phyloP scores from a whole-genome alignment of 495 filamentous ascomycete genomes.

The Penicillium simplicissimum region DNA sequence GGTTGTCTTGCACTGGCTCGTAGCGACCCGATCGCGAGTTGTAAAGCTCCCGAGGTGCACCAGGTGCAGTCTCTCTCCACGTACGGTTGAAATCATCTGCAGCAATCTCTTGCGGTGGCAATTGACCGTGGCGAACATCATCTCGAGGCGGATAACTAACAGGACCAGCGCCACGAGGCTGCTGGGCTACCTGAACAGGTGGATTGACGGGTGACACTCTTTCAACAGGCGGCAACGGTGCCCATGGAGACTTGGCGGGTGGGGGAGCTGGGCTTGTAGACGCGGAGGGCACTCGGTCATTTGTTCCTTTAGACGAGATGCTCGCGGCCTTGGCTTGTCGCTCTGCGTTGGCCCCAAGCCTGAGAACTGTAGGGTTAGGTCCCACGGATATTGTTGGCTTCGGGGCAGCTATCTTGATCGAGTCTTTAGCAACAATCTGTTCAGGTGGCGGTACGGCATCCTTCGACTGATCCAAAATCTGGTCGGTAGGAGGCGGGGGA shows the following conservation, averaged over 20 bases:
- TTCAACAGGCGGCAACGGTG: conserved; percentile 78
- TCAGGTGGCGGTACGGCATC: conserved; percentile 25
- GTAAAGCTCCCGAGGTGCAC: conserved; percentile 73
- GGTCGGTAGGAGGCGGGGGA: conserved; percentile 24
- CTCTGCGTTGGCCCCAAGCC: conserved; percentile 52
- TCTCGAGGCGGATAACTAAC: conserved; percentile 35
- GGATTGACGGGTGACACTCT: conserved; percentile 67
- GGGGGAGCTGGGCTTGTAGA: conserved; percentile 76
- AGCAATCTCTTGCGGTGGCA: conserved; percentile 77
- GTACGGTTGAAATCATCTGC: conserved; percentile 91
- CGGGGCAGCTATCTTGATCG: conserved; percentile 36
- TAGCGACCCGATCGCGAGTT: conserved; percentile 94
- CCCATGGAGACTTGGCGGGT: conserved; percentile 89
- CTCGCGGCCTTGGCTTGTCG: conserved; percentile 54
- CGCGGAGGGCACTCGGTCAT: conserved; percentile 74
- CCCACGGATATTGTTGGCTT: conserved; percentile 52
- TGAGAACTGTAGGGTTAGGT: conserved; percentile 55
- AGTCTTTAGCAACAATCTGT: conserved; percentile 28
- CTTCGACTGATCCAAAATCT: conserved; percentile 27
- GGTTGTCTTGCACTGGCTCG: conserved; percentile 79
- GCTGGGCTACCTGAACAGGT: conserved; percentile 41
- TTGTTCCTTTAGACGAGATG: conserved; percentile 63
- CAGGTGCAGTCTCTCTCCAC: conserved; percentile 71
- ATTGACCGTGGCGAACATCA: conserved; percentile 34
- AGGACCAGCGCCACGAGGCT: conserved; percentile 23